Conservation (phyloP, 306 rosid genomes). For the Vicia sativa region DNA sequence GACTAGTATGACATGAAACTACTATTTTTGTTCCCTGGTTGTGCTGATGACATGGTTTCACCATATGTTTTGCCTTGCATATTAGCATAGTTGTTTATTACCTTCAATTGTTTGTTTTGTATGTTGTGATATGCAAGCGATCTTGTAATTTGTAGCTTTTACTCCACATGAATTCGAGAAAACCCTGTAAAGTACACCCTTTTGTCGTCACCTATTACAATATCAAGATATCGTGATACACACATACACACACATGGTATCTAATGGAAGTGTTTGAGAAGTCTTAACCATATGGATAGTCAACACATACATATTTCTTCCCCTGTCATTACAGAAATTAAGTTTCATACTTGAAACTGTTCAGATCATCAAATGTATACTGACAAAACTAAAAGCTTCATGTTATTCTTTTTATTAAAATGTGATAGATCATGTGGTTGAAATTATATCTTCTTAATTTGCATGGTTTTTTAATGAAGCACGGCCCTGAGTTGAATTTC, state of each 20-base stretch:
- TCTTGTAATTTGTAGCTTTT: slow-evolving; percentile 18
- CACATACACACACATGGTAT: background rate
- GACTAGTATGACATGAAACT: slow-evolving; percentile 6
- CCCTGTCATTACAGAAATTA: background rate
- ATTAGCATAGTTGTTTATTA: background rate
- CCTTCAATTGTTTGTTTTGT: slow-evolving; percentile 6
- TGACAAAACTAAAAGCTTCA: background rate
- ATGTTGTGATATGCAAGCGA: slow-evolving; percentile 15
- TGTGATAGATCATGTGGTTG: slow-evolving; percentile 31
- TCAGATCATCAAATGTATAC: slow-evolving; percentile 1
- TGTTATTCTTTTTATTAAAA: slow-evolving; percentile 27
- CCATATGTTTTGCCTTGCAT: slow-evolving; percentile 5
- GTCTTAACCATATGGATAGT: slow-evolving; percentile 4
- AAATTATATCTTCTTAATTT: slow-evolving; percentile 11
- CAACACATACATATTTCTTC: background rate
- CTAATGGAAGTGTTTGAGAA: background rate
- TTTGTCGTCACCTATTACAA: slow-evolving; percentile 19
- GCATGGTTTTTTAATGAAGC: slow-evolving; percentile 24
- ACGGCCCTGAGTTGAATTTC: slow-evolving; percentile 42
- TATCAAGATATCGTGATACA: slow-evolving; percentile 9
- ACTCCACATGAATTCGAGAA: background rate
- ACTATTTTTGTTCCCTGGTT: slow-evolving; percentile 18
- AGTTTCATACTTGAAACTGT: slow-evolving; percentile 14
- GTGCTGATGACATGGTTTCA: slow-evolving; percentile 17
- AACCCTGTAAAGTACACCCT: background rate